Percentiles rank a stretch among this genome's conserved stretches.
These are phyloP conservation scores for Acacia pycnantha DNA, from an alignment of 331 rosid species.

Conservation along the genomic window DNA sequence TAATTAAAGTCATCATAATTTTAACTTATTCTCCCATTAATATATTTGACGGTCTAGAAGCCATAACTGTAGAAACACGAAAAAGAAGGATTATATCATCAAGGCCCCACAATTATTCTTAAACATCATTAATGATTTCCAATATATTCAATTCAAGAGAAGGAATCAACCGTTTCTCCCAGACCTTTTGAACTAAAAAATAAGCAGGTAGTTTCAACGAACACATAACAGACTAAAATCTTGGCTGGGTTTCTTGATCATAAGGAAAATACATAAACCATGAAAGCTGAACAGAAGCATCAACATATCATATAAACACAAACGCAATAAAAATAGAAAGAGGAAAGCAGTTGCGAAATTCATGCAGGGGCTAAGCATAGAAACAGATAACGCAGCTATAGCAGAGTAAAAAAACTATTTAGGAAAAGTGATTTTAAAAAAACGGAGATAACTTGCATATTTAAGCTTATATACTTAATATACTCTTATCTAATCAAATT, in stretches of 20 bases:
- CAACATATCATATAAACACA: neutral
- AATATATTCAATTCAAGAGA: neutral
- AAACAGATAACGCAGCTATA: neutral
- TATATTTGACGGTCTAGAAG: constrained; percentile 16
- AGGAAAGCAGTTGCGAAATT: neutral
- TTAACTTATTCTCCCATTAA: neutral
- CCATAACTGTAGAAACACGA: constrained; percentile 9
- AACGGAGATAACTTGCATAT: neutral
- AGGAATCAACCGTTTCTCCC: neutral
- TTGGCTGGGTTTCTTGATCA: neutral
- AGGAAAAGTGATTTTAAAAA: too few species aligned
- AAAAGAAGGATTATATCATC: constrained; percentile 17
- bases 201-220: neutral
- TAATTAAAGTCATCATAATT: constrained; percentile 9
- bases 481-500: neutral
- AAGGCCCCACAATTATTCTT: constrained; percentile 23
- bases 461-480: too few species aligned
- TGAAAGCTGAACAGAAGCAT: neutral
- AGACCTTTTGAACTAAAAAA: neutral
- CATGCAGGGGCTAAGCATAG: neutral
- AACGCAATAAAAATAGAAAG: neutral
- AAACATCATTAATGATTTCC: neutral
- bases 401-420: neutral
- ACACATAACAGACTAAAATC: neutral
- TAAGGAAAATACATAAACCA: neutral